Percentiles rank a stretch among this genome's conserved stretches.
Evolutionary conservation across 768 basidiomycete genomes (phyloP).

Genomic region (Saitozyma podzolica): DNA sequence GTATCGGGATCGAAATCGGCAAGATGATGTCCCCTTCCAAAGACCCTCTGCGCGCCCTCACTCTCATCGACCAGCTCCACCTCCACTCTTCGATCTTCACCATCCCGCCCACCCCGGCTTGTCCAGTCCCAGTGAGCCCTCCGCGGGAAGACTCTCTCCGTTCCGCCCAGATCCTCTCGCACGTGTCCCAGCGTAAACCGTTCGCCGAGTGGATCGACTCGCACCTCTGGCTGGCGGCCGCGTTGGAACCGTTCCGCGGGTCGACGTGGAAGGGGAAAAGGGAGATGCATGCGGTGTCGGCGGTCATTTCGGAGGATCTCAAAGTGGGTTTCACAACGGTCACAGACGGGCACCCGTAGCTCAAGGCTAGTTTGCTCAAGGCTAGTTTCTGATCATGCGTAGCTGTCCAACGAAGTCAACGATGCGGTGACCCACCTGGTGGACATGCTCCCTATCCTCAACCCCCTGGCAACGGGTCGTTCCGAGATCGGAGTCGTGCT

Average conservation of each 20-base stretch:
- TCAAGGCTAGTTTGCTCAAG: too few species aligned
- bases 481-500: constrained; percentile 54
- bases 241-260: constrained; percentile 69
- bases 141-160: constrained; percentile 58
- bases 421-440: constrained; percentile 38
- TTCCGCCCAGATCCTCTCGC: constrained; percentile 63
- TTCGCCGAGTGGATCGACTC: constrained; percentile 11
- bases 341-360: too few species aligned
- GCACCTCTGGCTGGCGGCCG: constrained; percentile 75
- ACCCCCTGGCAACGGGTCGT: constrained; percentile 21
- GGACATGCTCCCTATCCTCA: constrained; percentile 16
- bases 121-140: constrained; percentile 11
- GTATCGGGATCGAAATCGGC: constrained; percentile 84
- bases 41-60: constrained; percentile 73
- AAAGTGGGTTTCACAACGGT: constrained; percentile 56
- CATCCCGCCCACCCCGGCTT: constrained; percentile 10
- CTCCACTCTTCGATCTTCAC: constrained; percentile 61
- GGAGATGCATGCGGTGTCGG: constrained; percentile 62
- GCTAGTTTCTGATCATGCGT: constrained; percentile 2
- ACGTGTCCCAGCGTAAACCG: constrained; percentile 45
- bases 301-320: constrained; percentile 75
- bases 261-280: constrained; percentile 70
- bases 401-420: constrained; percentile 47
- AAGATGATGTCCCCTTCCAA: constrained; percentile 82
- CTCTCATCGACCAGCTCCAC: constrained; percentile 70